Percentiles rank a stretch among this genome's conserved stretches.
These are phyloP conservation scores for Acacia pycnantha DNA, from an alignment of 331 rosid genomes.

Conservation along the genomic window DNA sequence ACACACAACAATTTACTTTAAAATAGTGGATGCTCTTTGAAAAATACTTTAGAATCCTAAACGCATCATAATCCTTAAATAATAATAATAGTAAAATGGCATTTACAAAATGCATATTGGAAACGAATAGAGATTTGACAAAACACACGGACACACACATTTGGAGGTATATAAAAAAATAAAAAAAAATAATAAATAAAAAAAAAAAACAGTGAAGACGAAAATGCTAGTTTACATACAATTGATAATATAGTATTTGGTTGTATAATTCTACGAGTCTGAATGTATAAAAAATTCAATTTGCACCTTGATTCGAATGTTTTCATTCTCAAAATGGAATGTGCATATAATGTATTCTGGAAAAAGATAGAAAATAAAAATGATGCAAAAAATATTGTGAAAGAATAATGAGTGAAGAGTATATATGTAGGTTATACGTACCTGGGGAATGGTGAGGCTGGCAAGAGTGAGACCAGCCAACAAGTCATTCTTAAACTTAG, in stretches of 20 bases:
- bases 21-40: no score
- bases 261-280: background rate
- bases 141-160: background rate
- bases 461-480: constrained; percentile 47
- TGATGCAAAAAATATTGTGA: background rate
- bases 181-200: no score
- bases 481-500: constrained; percentile 33
- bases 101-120: background rate
- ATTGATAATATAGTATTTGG: background rate
- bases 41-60: no score
- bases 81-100: background rate
- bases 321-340: no score
- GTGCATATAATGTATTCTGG: background rate
- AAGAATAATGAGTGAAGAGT: no score
- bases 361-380: no score
- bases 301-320: background rate
- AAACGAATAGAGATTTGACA: background rate
- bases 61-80: no score
- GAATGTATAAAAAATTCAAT: background rate
- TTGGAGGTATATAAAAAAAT: background rate
- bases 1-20: no score
- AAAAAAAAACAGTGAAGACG: background rate
- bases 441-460: constrained; percentile 47
- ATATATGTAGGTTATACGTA: background rate
- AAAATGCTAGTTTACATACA: background rate